Base-by-base conservation (phyloP, 495 filamentous ascomycete genomes). In the Neurospora sp. region DNA sequence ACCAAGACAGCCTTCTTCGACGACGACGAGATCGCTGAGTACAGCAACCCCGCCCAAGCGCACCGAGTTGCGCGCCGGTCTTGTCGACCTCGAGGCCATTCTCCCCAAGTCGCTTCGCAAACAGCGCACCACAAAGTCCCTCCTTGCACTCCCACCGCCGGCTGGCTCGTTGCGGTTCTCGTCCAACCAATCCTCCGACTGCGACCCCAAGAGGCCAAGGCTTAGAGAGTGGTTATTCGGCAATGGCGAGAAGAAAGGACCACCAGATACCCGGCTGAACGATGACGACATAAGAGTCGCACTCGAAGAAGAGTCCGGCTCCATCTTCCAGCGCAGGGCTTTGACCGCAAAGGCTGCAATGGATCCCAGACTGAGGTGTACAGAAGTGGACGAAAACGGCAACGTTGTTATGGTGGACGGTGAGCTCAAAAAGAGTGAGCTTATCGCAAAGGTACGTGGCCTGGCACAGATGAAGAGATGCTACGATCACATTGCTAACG, bases 361-460 rank as follows among this genome's bases (percentile, higher is more conserved):
- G 74, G 94, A 97, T 81, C 86, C 93, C 42, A 89, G 91, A 75
- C 82, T 99, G 76, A 87, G 96, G 72, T 99, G 96, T 78, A 99
- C 96, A 1, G 96, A 99, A 82, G 93, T 98, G 76, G 94, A 98
- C 77, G 91, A 91, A 76, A 91, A 93, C 78, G 96, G 96, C n/a
- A 91, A 97, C 73, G 93, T 97, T 44, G 96, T 93, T n/a, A 86
- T 97, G 69, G 91, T 97, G 11, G 96, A 94, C 82, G 95, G 95
- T 71, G 96, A 99, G 81, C 97, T 97, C 82, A 95, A 95, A 83
- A 99, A 98, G 86, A 93, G 88, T 75, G 96, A 99, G 83, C 86
- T 99, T 10, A 98, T 97, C 79, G 93, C 94, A 41, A 99, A 94
- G 89, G 95, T 97, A 84, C 18, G 86, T 85, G 66, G 6, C 27